Evolutionary conservation across 139 green algal genomes (phyloP), one percentile per base, ranked within the genome.

Genomic region (Chlamydomonas sp.): DNA sequence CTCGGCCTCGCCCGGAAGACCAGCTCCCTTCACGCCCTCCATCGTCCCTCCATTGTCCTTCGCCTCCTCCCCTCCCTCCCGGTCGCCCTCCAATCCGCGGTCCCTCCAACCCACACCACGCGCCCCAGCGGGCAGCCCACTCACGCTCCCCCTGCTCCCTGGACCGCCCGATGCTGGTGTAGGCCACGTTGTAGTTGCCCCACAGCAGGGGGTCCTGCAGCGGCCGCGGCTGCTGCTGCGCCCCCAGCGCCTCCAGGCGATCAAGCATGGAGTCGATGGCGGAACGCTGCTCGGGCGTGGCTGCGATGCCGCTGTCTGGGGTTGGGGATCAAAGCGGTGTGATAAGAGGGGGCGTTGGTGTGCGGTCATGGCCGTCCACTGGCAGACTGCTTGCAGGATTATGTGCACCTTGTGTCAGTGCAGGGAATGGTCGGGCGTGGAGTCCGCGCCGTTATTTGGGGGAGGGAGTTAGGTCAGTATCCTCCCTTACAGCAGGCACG

Each of bases 151-250:
- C 83, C 4, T 12, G 8, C 82, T 79, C 9, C 78, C 61, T 31
- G 16, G 20, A 16, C 14, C 10, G 18, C 49, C 78, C 78, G 0
- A 64, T 89, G n/a, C 77, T 88, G 4, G 85, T 89, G 78, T 90
- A 90, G 0, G 90, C 89, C n/a, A 97, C 95, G 18, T 93, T 87
- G 79, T 95, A 98, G 87, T 98, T 97, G 73, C 96, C 96, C 83
- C 89, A 97, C 16, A 98, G 85, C 49, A 94, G 79, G 5, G 91
- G 91, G 88, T 96, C 95, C 2, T 95, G 85, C 63, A 97, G 79
- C 0, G 95, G 95, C 10, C 93, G 91, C 2, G 92, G 78, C 92
- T 96, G 90, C 58, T 85, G 88, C 73, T 60, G 4, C 68, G 61
- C 60, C 20, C 93, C 92, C 66, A 91, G 64, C 31, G 58, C 76